Percentiles rank a stretch among this genome's conserved stretches.
Evolutionary conservation across 2,329 filamentous ascomycete species (phyloP).

Genomic region (Venturia asperata): DNA sequence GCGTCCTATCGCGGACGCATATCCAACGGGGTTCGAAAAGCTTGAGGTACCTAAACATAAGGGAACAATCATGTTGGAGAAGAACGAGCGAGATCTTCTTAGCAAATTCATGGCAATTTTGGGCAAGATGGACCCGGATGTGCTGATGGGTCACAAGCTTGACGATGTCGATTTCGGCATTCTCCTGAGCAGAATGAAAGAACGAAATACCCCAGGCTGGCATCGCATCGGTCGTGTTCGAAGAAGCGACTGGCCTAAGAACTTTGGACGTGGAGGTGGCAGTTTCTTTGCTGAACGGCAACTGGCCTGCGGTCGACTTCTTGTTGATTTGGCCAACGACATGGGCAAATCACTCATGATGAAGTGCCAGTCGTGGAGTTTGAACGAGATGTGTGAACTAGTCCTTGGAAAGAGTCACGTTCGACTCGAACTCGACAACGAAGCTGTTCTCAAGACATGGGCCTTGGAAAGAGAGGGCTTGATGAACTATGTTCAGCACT

Average conservation of each 20-base stretch:
- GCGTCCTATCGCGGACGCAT: conserved; percentile 66
- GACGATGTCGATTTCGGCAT: conserved; percentile 96
- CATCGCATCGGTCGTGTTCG: conserved; percentile 84
- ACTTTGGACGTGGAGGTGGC: conserved; percentile 75
- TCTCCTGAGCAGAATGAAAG: conserved; percentile 74
- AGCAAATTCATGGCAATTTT: conserved; percentile 85
- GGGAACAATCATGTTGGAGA: conserved; percentile 72
- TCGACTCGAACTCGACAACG: conserved; percentile 81
- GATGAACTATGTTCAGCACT: conserved; percentile 89
- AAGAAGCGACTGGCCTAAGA: conserved; percentile 76
- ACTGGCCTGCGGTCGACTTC: conserved; percentile 75
- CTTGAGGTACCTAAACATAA: conserved; percentile 64
- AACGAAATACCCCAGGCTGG: conserved; percentile 91
- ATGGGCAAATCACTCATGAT: conserved; percentile 95
- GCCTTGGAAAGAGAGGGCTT: conserved; percentile 74
- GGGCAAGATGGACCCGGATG: conserved; percentile 83
- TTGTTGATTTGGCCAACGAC: conserved; percentile 93
- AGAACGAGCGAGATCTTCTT: conserved; percentile 76
- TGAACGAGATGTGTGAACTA: conserved; percentile 94
- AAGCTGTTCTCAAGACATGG: conserved; percentile 80
- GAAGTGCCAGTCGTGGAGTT: conserved; percentile 95
- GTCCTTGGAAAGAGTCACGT: conserved; percentile 68
- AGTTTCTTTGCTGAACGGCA: conserved; percentile 92
- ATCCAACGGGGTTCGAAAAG: conserved; percentile 77
- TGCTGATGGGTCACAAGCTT: conserved; percentile 88